These are phyloP conservation scores for Phytophthora brassicae DNA, from an alignment of 352 stramenopile genomes.

Conservation along the genomic window DNA sequence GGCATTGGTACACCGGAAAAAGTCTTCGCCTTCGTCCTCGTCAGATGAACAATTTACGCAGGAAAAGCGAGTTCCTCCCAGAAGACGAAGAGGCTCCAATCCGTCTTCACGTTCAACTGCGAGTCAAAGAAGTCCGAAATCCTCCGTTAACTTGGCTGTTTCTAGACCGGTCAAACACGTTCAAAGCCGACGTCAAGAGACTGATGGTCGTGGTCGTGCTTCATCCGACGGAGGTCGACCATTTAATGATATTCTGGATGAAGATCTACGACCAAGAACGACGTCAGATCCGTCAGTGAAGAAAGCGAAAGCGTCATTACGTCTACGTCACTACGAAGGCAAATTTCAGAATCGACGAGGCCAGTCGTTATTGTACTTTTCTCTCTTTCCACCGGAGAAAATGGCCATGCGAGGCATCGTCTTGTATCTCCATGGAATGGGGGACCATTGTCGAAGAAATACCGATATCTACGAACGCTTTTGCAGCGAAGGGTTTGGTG, in stretches of 20 bases:
- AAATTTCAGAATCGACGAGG: constrained; percentile 51
- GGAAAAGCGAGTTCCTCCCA: not conserved
- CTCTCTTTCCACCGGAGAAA: constrained; percentile 47
- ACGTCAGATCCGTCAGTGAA: constrained; percentile 24
- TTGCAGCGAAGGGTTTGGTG: constrained; percentile 48
- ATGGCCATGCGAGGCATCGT: constrained; percentile 48
- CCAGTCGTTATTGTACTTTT: constrained; percentile 57
- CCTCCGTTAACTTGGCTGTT: constrained; percentile 9
- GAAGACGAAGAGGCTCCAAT: constrained; percentile 13
- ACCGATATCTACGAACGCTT: constrained; percentile 49
- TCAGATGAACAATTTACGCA: constrained; percentile 13
- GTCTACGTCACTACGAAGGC: constrained; percentile 37
- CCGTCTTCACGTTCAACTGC: not conserved
- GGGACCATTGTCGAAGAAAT: constrained; percentile 59
- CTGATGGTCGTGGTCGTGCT: constrained; percentile 9
- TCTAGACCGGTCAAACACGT: constrained; percentile 12
- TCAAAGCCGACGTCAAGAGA: constrained; percentile 5
- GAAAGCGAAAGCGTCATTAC: constrained; percentile 14
- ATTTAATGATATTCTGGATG: constrained; percentile 7
- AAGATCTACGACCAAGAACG: constrained; percentile 17
- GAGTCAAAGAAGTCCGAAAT: constrained; percentile 14
- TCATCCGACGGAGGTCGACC: constrained; percentile 19
- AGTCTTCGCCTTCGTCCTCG: constrained; percentile 10
- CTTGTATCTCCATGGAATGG: constrained; percentile 62
- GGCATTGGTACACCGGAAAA: not conserved